Percentiles rank a stretch among this genome's conserved stretches.
These are phyloP conservation scores for Telopea speciosissima DNA, from an alignment of 177 flowering plant genomes.

Conservation along the genomic window DNA sequence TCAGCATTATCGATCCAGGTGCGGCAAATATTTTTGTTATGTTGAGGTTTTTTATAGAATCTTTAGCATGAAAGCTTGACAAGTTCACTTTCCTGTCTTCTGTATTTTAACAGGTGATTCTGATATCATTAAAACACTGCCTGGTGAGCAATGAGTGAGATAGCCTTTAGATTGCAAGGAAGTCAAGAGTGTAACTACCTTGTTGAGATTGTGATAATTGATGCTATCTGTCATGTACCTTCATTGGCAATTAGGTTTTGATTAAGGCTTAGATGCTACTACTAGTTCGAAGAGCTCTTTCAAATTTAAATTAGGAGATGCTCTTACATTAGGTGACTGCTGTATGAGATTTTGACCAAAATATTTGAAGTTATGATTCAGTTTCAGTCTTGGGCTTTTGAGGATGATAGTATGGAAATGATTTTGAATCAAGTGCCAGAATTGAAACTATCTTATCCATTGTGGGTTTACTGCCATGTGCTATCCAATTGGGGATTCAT, in stretches of 20 bases:
- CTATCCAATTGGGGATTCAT: too few relatives aligned
- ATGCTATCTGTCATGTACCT: not conserved
- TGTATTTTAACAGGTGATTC: slow-evolving; percentile 21
- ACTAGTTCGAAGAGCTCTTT: not conserved
- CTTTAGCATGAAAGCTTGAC: not conserved
- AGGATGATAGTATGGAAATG: not conserved
- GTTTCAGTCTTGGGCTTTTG: not conserved
- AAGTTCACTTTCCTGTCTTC: not conserved
- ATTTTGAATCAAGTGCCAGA: not conserved
- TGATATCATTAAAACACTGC: slow-evolving; percentile 32
- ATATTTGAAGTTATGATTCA: not conserved
- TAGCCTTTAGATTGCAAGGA: not conserved
- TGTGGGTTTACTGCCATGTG: too few relatives aligned
- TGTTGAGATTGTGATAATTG: not conserved
- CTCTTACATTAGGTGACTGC: not conserved
- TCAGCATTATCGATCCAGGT: slow-evolving; percentile 69
- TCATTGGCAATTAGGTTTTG: not conserved
- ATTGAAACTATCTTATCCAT: too few relatives aligned
- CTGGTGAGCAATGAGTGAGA: slow-evolving; percentile 24
- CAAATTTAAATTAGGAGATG: not conserved
- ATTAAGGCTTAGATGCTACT: not conserved
- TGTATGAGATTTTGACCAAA: too few relatives aligned
- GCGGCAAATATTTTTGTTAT: not conserved
- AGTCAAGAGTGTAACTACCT: not conserved
- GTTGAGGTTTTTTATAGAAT: not conserved